These are phyloP conservation scores for Neurospora sp. DNA, from an alignment of 495 filamentous ascomycete genomes.

Conservation along the genomic window DNA sequence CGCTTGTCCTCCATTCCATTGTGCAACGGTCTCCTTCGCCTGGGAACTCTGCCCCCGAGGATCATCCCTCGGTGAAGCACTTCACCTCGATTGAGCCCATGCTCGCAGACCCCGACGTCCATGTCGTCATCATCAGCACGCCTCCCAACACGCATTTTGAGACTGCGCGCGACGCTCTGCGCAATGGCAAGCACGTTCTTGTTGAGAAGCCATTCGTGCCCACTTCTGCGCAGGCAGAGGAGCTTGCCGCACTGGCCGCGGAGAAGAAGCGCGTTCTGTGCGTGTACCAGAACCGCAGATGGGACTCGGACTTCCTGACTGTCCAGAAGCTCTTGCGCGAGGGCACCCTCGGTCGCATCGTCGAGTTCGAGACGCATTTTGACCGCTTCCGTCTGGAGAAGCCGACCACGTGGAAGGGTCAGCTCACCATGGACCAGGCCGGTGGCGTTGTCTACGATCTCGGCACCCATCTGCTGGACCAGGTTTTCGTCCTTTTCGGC, in stretches of 20 bases:
- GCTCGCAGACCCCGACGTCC: constrained; percentile 53
- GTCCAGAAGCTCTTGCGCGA: constrained; percentile 51
- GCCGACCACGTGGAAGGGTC: constrained; percentile 58
- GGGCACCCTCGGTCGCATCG: constrained; percentile 52
- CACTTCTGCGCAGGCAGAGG: constrained; percentile 57
- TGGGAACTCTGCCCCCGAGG: constrained; percentile 54
- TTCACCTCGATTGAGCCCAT: constrained; percentile 53
- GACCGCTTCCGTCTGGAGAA: constrained; percentile 61
- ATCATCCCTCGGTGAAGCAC: constrained; percentile 56
- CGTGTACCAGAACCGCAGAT: constrained; percentile 85
- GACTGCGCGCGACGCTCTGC: constrained; percentile 55
- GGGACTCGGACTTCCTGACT: constrained; percentile 77
- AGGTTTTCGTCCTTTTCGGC: constrained; percentile 70
- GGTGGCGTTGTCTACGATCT: constrained; percentile 74
- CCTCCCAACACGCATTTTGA: constrained; percentile 66
- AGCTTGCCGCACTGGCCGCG: constrained; percentile 56
- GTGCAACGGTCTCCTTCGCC: constrained; percentile 52
- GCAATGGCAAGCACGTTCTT: constrained; percentile 71
- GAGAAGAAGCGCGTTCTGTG: constrained; percentile 53
- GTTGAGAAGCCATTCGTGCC: constrained; percentile 87
- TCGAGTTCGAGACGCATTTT: constrained; percentile 73
- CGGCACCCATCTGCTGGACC: constrained; percentile 76
- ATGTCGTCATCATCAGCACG: constrained; percentile 67
- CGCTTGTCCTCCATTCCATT: constrained; percentile 63
- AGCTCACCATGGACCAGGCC: constrained; percentile 47